Base-by-base conservation (phyloP, 176 grass and related monocot species). In the Elymus sibiricus region DNA sequence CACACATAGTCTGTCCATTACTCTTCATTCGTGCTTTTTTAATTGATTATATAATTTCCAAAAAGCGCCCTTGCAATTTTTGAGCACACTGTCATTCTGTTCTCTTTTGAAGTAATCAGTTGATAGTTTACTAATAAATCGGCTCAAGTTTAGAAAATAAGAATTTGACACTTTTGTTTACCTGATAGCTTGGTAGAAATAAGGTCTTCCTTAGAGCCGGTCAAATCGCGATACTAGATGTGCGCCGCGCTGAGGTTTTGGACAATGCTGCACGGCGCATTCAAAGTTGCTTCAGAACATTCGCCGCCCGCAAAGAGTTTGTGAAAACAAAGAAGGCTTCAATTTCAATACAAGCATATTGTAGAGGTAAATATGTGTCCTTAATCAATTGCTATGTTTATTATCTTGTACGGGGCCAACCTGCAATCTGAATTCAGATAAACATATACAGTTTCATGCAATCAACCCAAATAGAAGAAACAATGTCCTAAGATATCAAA, bases 151-250 rank as follows among this genome's bases (percentile, higher is more conserved):
- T 29, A 22, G 21, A 69, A n/a, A 14, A 26, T 82, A 29, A 82
- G 14, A 46, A 21, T 25, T 70, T 81, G 32, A 81, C 29, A 80
- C 44, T 64, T 81, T 40, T 6, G 59, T 80, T 84, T 85, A 42
- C 77, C 74, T 88, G n/a, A 75, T 89, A 99, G 97, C 94, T 99
- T 87, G 97, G 97, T 79, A 94, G 79, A 62, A 85, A 74, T 22
- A 99, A 99, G 84, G 88, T 96, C 64, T 99, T 99, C 72, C 94
- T 99, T 78, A 92, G 97, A 81, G 94, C 92, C 15, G 97, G 97
- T 80, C 97, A 99, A 86, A 95, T 99, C 12, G 97, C 97, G 15
- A 77, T 96, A 60, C 86, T 99, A 82, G 97, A 99, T 84, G 85
- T 86, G 79, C 80, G 64, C n/a, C 92, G 97, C 73, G 93, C 82